Evolutionary conservation across 2,329 filamentous ascomycete species (phyloP).

Genomic region (Phialophora expanda): DNA sequence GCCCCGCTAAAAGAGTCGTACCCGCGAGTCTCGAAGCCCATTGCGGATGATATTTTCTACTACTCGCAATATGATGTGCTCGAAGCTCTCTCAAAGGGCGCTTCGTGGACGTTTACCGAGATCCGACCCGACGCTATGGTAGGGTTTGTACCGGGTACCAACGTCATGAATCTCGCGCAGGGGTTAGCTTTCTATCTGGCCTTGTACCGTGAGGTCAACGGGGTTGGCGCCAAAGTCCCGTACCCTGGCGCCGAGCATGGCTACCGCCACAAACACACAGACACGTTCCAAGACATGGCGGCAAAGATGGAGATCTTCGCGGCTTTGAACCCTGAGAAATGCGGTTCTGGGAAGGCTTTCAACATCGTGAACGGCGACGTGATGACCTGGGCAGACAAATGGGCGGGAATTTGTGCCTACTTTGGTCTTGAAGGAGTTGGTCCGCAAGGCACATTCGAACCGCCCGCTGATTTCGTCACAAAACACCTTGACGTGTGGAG

Average conservation of each 20-base stretch:
- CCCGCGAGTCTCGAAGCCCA: conserved; percentile 41
- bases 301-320: conserved; percentile 43
- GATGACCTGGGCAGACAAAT: conserved; percentile 40
- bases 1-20: conserved; percentile 43
- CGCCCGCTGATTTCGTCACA: conserved; percentile 35
- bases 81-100: conserved; percentile 36
- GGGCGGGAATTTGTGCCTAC: conserved; percentile 42
- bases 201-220: conserved; percentile 41
- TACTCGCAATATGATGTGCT: conserved; percentile 42
- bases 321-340: conserved; percentile 39
- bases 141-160: conserved; percentile 43
- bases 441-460: conserved; percentile 30
- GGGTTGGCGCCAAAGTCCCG: conserved; percentile 36
- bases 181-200: conserved; percentile 44
- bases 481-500: conserved; percentile 34
- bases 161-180: conserved; percentile 42
- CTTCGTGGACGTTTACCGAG: conserved; percentile 46
- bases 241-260: conserved; percentile 41
- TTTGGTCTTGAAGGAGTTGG: conserved; percentile 43
- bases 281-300: conserved; percentile 42
- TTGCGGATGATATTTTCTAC: conserved; percentile 43
- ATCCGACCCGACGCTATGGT: conserved; percentile 45
- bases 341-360: conserved; percentile 39
- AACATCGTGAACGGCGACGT: conserved; percentile 43
- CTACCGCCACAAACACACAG: conserved; percentile 39